Evolutionary conservation across 768 basidiomycete species (phyloP).

Genomic region (Pulveroboletus sp.): DNA sequence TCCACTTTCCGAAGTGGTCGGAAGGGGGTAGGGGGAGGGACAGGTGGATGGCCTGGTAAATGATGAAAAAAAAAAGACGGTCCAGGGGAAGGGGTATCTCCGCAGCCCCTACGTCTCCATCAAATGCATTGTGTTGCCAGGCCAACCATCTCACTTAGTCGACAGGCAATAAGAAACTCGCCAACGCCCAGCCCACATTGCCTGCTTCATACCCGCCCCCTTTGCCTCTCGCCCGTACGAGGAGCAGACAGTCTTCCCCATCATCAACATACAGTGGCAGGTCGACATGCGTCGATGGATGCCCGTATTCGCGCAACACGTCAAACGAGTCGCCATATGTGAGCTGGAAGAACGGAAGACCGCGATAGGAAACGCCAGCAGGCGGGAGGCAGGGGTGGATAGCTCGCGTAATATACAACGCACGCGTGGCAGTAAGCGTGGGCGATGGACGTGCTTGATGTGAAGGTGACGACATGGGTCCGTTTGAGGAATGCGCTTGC

Average conservation of each 20-base stretch:
- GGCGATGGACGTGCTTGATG: constrained; percentile 22
- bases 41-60: no score
- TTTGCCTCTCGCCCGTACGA: constrained; percentile 50
- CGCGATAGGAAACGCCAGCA: constrained; percentile 58
- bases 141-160: constrained; percentile 24
- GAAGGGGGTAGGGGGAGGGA: no score
- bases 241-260: constrained; percentile 67
- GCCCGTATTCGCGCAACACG: constrained; percentile 72
- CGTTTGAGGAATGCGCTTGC: constrained; percentile 11
- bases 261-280: constrained; percentile 78
- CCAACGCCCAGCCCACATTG: constrained; percentile 73
- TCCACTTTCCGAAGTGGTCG: no score
- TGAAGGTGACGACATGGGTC: constrained; percentile 6
- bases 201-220: constrained; percentile 29
- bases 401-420: constrained; percentile 63
- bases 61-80: no score
- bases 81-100: constrained; percentile 10
- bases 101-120: constrained; percentile 4
- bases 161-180: constrained; percentile 71
- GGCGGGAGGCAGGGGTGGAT: constrained; percentile 69
- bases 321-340: constrained; percentile 56
- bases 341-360: constrained; percentile 75
- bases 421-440: constrained; percentile 32
- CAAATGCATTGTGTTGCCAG: constrained; percentile 1
- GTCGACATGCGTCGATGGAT: constrained; percentile 68